Evolutionary conservation across 768 basidiomycete species (phyloP).

Genomic region (Suillus ampliporus): DNA sequence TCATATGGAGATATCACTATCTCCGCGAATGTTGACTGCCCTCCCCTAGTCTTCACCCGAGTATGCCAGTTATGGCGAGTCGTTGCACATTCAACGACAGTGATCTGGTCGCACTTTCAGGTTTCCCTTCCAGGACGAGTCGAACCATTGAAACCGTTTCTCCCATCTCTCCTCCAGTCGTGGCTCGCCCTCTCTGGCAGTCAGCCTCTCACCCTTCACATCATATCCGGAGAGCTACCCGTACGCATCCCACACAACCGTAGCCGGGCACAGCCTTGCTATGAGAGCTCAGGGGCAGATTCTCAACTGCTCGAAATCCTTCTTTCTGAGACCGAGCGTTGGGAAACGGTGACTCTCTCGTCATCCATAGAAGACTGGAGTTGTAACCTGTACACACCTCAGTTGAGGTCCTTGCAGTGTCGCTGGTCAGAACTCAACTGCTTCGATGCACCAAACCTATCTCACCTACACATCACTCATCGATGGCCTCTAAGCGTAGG

Average conservation of each 20-base stretch:
- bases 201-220: constrained; percentile 4
- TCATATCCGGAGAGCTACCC: neutral
- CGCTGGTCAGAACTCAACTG: neutral
- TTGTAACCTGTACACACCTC: neutral
- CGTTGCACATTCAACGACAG: neutral
- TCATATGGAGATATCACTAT: constrained; percentile 1
- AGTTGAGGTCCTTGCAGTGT: neutral
- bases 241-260: neutral
- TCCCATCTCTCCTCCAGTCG: constrained; percentile 8
- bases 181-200: constrained; percentile 2
- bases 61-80: constrained; percentile 1
- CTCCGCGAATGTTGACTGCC: neutral
- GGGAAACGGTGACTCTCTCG: neutral
- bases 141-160: neutral
- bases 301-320: neutral
- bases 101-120: neutral
- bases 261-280: neutral
- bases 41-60: neutral
- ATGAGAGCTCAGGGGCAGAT: neutral
- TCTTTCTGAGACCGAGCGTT: constrained; percentile 1
- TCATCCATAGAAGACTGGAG: too few species aligned
- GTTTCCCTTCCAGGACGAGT: neutral
- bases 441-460: constrained; percentile 1
- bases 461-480: neutral
- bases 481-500: neutral